Conservation (phyloP, 2,329 filamentous ascomycete species). For the Fusarium veterinarium region DNA sequence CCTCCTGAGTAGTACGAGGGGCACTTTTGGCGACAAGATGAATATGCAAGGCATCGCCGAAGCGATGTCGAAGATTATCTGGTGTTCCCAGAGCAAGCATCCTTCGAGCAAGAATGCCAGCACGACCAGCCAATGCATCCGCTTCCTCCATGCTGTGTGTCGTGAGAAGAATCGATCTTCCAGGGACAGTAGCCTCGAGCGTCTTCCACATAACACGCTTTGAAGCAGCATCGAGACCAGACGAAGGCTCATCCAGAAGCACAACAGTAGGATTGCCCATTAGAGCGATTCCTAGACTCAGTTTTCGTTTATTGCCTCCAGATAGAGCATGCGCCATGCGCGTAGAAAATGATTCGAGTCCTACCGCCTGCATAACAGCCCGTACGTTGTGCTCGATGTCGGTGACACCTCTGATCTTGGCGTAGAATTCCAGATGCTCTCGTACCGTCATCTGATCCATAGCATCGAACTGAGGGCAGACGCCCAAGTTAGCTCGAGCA, state of each 20-base stretch:
- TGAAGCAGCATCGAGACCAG: constrained; percentile 88
- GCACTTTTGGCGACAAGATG: constrained; percentile 82
- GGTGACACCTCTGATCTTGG: constrained; percentile 80
- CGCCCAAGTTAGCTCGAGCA: constrained; percentile 83
- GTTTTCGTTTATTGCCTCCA: constrained; percentile 93
- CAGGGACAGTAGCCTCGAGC: constrained; percentile 76
- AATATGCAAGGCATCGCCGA: constrained; percentile 83
- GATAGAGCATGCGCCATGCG: constrained; percentile 84
- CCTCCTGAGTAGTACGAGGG: constrained; percentile 75
- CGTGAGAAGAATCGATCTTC: constrained; percentile 86
- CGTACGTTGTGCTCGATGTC: constrained; percentile 82
- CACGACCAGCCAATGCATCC: constrained; percentile 84
- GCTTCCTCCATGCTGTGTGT: constrained; percentile 98
- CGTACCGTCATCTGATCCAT: constrained; percentile 91
- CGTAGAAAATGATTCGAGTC: constrained; percentile 75
- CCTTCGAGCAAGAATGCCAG: constrained; percentile 84
- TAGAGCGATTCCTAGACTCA: constrained; percentile 87
- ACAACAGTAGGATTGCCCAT: constrained; percentile 93
- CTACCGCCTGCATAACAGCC: constrained; percentile 83
- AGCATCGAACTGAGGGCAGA: constrained; percentile 89
- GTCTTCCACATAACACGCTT: constrained; percentile 96
- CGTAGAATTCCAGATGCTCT: constrained; percentile 91
- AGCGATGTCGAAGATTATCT: constrained; percentile 76
- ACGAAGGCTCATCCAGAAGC: constrained; percentile 88
- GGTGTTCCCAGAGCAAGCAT: constrained; percentile 89